Evolutionary conservation across 495 filamentous ascomycete species (phyloP), one percentile per base, ranked within the genome.

Genomic region (Penicillium odoratum): DNA sequence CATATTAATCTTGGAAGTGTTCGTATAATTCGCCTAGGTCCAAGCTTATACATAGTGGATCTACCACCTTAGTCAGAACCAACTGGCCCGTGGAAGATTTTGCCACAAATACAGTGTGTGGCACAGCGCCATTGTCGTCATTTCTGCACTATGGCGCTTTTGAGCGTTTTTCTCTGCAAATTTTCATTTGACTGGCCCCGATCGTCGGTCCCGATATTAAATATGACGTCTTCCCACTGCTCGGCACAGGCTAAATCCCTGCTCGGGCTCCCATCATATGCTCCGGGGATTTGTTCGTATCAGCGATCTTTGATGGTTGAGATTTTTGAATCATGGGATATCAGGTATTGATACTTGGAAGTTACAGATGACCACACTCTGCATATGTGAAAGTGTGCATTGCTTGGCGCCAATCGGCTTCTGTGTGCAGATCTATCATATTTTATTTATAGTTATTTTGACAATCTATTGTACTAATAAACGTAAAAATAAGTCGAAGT

Each of bases 61-160:
- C 21, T 21, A 33, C 9, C 31, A n/a, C 13, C 13, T 7, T 40
- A n/a, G 36, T 40, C 36, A 4, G 13, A 40, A 40, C n/a, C 34
- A 15, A 40, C 5, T 13, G 36, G n/a, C n/a, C 15, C 15, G 5
- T 3, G 5, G 3, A 15, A 33, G 9, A 33, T 33, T 40, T 40
- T 40, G 15, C 38, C 38, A 15, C 38, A 40, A 15, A 40, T 15
- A 40, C 21, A 21, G 21, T 2, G 2, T n/a, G 15, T 40, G 38
- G 38, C 15, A 40, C 18, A 56, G 54, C 58, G 65, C 65, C 62
- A 56, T 67, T 59, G 51, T 47, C 62, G 65, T 65, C 62, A 67
- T 65, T 47, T 10, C 48, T 13, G 51, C 44, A 53, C 29, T 51
- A 29, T 48, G 48, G 45, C 46, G n/a, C 15, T n/a, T 16, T 59